phyloP scores from a whole-genome alignment of 1,139 yeast species.

The Debaryomyces nepalensis region DNA sequence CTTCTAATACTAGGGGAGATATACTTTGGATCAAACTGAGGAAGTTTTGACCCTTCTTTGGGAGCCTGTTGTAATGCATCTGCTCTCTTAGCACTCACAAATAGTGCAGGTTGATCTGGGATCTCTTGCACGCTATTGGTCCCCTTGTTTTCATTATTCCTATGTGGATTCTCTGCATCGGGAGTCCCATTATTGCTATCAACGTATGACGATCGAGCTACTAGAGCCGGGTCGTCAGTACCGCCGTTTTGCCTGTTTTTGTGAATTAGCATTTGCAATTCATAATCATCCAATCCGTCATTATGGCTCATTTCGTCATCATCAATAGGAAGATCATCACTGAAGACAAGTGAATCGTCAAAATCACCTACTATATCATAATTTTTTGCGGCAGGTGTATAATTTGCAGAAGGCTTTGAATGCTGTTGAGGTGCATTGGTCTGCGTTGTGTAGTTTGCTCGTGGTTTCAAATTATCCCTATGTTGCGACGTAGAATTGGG shows the following conservation, averaged over 20 bases:
- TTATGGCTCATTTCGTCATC: constrained; percentile 23
- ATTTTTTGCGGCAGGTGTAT: constrained; percentile 17
- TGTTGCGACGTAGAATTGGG: constrained; percentile 13
- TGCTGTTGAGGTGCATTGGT: background rate
- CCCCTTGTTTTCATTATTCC: background rate
- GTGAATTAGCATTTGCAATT: constrained; percentile 29
- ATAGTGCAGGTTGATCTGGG: constrained; percentile 34
- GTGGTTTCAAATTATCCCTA: constrained; percentile 4
- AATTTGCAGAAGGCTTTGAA: constrained; percentile 3
- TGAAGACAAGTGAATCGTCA: constrained; percentile 69
- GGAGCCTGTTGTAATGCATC: constrained; percentile 53
- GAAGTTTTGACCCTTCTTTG: constrained; percentile 37
- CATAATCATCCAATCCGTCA: constrained; percentile 35
- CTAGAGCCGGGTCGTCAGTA: constrained; percentile 15
- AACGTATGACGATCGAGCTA: constrained; percentile 12
- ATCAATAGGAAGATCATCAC: constrained; percentile 60
- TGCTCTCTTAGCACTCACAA: constrained; percentile 65
- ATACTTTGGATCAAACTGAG: constrained; percentile 52
- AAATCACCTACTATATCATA: constrained; percentile 38
- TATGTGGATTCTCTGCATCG: background rate
- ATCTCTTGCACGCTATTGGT: background rate
- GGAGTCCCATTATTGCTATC: background rate
- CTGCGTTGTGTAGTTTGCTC: background rate
- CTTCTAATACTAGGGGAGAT: constrained; percentile 56
- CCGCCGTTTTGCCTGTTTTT: constrained; percentile 16